Evolutionary conservation across 345 rosid species (phyloP), one percentile per base, ranked within the genome.

Genomic region (Leavenworthia alabamica): DNA sequence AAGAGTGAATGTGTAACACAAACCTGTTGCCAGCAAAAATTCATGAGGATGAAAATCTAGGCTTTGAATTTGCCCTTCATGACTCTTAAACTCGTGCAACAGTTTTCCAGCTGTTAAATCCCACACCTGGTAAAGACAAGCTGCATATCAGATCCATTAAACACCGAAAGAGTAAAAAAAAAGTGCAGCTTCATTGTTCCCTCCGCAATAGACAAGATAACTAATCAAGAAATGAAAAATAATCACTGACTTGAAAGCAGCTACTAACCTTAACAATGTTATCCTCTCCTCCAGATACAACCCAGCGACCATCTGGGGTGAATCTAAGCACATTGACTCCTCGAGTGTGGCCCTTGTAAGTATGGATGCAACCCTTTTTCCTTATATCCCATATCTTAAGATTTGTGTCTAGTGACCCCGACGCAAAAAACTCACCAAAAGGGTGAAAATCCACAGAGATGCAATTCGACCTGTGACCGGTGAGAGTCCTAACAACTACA

Each of bases 291-390:
- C 99, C 97, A 16, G 99, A 93, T 32, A 93, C 99, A 75, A 93
- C 90, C 99, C 99, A 93, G 20, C 99, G 97, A 31, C 99, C 99
- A 78, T 93, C 97, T 23, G 99, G 99, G 59, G 99, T 93, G 70
- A 89, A 93, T 78, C 99, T 86, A 60, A 93, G 82, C 55, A 89
- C 89, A 83, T 77, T 93, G 63, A 93, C 97, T n/a, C 99, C 99
- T 46, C 99, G 86, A 40, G 97, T 89, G 64, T 93, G 99, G 66
- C 97, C 99, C 78, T 93, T 93, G 83, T 89, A 93, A 10, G 99
- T 93, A 77, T 93, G 99, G 75, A 93, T 89, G 70, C 94, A 90
- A 4, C 96, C 99, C 62, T 93, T 93, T 77, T 87, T 89, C 51
- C 99, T 76, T 70, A 93, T 86, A 73, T 93, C 99, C 99, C 99